Evolutionary conservation across 2,329 filamentous ascomycete species (phyloP).

Genomic region (Ophiostoma piceae): DNA sequence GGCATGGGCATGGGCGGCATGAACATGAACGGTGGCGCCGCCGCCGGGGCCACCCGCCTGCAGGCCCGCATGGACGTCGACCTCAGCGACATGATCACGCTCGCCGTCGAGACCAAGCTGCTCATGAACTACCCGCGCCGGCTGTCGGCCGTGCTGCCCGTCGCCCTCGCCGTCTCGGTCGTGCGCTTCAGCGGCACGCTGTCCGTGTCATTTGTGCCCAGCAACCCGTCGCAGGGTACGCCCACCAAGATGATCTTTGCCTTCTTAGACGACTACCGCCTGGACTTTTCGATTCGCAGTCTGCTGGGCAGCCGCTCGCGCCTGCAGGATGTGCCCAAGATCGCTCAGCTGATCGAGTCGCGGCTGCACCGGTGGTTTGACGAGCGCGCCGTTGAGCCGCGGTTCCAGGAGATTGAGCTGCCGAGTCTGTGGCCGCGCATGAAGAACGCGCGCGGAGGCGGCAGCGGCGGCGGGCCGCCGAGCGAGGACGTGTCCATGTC

Average conservation of each 20-base stretch:
- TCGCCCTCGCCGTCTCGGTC: slow-evolving; percentile 85
- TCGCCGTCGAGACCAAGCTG: slow-evolving; percentile 90
- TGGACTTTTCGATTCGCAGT: slow-evolving; percentile 76
- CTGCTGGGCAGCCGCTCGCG: slow-evolving; percentile 73
- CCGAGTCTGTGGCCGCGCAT: slow-evolving; percentile 80
- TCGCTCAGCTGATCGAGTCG: slow-evolving; percentile 75
- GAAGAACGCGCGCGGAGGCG: slow-evolving; percentile 69
- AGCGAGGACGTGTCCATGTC: slow-evolving; percentile 24
- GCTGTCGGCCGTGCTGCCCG: slow-evolving; percentile 79
- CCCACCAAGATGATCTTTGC: slow-evolving; percentile 92
- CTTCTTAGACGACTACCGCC: slow-evolving; percentile 81
- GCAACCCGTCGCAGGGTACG: slow-evolving; percentile 60
- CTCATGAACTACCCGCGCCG: slow-evolving; percentile 92
- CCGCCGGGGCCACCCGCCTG: slow-evolving; percentile 55
- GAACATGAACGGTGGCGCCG: slow-evolving; percentile 29
- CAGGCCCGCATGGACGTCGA: slow-evolving; percentile 98
- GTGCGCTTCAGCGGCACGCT: slow-evolving; percentile 92
- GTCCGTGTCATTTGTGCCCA: slow-evolving; percentile 86
- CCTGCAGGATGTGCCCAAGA: slow-evolving; percentile 81
- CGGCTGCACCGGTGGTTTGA: slow-evolving; percentile 83
- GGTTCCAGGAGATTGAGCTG: slow-evolving; percentile 80
- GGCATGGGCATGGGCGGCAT: slow-evolving; percentile 2
- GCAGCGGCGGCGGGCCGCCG: slow-evolving; percentile 17
- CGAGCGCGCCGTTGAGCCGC: slow-evolving; percentile 76
- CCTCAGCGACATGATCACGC: slow-evolving; percentile 88